phyloP scores from a whole-genome alignment of 345 rosid genomes.

The Sonneratia caseolaris region DNA sequence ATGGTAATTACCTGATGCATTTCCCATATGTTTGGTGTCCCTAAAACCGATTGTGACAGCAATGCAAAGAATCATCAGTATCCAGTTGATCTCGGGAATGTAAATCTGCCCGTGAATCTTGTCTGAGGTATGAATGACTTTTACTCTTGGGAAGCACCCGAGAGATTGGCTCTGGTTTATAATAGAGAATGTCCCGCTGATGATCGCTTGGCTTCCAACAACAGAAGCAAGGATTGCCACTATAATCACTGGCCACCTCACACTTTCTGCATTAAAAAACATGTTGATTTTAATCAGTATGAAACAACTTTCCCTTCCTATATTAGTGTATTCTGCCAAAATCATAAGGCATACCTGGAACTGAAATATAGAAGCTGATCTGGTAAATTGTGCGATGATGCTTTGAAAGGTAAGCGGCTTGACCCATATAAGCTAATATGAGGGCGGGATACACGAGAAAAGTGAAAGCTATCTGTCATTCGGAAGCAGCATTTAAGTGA shows the following conservation, averaged over 20 bases:
- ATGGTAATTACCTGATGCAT: conserved; percentile 12
- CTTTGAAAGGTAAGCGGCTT: conserved; percentile 17
- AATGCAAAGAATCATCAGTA: conserved; percentile 31
- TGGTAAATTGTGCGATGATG: conserved; percentile 7
- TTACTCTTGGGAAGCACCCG: conserved; percentile 43
- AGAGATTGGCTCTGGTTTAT: conserved; percentile 22
- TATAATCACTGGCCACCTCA: conserved; percentile 16
- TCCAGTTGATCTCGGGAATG: conserved; percentile 47
- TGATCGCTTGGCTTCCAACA: conserved; percentile 21
- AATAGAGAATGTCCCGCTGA: conserved; percentile 17
- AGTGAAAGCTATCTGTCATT: conserved; percentile 17
- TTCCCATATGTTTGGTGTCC: conserved; percentile 17
- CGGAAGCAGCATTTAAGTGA: not conserved
- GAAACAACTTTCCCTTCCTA: not conserved
- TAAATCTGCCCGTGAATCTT: conserved; percentile 45
- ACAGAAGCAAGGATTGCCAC: conserved; percentile 18
- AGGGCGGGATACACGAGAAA: conserved; percentile 18
- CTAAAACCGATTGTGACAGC: conserved; percentile 19
- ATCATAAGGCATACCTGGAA: conserved; percentile 11
- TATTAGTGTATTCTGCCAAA: not conserved
- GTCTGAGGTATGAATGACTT: conserved; percentile 37
- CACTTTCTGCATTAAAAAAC: conserved; percentile 6
- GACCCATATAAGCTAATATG: conserved; percentile 20
- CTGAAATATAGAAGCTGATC: conserved; percentile 13
- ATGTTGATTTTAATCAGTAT: not conserved